phyloP scores from a whole-genome alignment of 2,329 filamentous ascomycete genomes.

The Cryphonectria nitschkei region DNA sequence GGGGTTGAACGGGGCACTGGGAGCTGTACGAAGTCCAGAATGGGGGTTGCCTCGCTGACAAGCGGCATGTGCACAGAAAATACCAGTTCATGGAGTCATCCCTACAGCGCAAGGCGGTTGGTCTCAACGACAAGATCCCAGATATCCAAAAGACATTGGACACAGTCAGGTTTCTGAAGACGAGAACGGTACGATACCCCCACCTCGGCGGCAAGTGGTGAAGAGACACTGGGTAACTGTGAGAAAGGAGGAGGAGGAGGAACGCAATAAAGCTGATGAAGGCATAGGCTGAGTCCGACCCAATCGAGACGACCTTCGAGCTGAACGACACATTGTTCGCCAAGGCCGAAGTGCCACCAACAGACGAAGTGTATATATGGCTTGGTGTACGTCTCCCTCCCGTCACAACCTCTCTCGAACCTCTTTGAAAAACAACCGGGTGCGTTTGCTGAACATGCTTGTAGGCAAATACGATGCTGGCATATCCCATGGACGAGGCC shows the following conservation, averaged over 20 bases:
- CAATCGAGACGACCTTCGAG: constrained; percentile 91
- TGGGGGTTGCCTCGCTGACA: constrained; percentile 7
- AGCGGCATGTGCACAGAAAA: constrained; percentile 66
- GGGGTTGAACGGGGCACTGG: neutral
- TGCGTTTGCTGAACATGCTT: constrained; percentile 51
- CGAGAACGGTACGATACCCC: constrained; percentile 62
- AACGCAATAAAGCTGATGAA: neutral
- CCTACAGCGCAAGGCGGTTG: constrained; percentile 78
- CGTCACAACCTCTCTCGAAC: constrained; percentile 45
- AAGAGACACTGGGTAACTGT: neutral
- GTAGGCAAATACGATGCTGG: constrained; percentile 88
- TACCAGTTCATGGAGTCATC: constrained; percentile 99
- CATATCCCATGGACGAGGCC: constrained; percentile 89
- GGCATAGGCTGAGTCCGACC: constrained; percentile 56
- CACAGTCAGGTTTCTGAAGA: constrained; percentile 82
- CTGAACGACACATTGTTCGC: constrained; percentile 95
- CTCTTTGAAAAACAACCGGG: constrained; percentile 8
- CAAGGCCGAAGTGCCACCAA: constrained; percentile 79
- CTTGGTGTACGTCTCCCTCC: constrained; percentile 63
- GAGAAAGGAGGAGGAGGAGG: too few species aligned
- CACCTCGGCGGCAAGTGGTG: neutral
- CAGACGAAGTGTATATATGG: constrained; percentile 95
- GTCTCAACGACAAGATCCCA: constrained; percentile 91
- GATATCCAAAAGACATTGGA: constrained; percentile 97
- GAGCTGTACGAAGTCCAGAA: too few species aligned